Base-by-base conservation (phyloP, 768 basidiomycete species). In the Leccinum imitatum region DNA sequence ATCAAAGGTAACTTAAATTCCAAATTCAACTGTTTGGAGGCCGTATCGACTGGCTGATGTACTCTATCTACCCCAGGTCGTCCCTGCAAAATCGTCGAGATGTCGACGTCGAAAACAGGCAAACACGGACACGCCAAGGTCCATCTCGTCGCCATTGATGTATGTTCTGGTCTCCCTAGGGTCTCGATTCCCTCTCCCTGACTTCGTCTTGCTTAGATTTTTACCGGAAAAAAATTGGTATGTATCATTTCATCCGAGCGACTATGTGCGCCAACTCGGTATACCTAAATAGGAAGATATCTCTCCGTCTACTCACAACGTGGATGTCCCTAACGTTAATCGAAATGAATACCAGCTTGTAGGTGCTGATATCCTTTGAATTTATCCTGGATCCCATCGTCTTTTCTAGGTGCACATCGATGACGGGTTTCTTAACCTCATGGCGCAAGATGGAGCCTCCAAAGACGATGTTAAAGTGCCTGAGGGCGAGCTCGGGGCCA, bases 71-170 rank as follows among this genome's bases (percentile, higher is more conserved):
- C 65, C 27, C 27, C 47, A 90, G 89, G 82, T 67, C 87, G 95
- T 69, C 95, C 95, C 66, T 98, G 95, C 91, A 98, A 98, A 83
- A 94, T 94, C 79, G 87, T 95, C 69, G 95, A 97, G 76, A 98
- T 97, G 95, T 96, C 94, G 64, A 97, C 95, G 80, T 98, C 95
- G 76, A 98, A 98, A 87, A 96, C 95, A 52, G 95, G 96, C 70
- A 98, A 98, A 87, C 96, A 98, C 82, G 96, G 96, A 70, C 96
- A 99, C 82, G 96, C 97, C 77, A 99, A 98, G 80, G 97, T 98
- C 73, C 95, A 98, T 79, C 85, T 99, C 64, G 86, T 98, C 69
- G 97, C 87, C 75, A 91, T 93, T 75, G 97, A 99, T 79, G 95
- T 97, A 73, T 63, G 93, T 85, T 33, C 51, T 27, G 53, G 50